Evolutionary conservation across 176 grass and related monocot genomes (phyloP).

Genomic region (Miscanthus lutarioriparius): DNA sequence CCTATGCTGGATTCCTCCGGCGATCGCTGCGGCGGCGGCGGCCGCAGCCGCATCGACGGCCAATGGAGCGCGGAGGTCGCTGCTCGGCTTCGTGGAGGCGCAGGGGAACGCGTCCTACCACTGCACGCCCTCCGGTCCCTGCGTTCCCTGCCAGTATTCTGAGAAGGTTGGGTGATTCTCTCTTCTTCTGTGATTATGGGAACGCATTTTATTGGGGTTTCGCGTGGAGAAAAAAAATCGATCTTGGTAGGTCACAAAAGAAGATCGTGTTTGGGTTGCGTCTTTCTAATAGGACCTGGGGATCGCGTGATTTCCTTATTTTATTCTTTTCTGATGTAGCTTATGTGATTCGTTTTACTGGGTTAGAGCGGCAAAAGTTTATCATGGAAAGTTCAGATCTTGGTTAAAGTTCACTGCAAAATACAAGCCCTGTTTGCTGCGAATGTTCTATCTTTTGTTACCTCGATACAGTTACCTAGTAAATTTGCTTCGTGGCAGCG

Average conservation of each 20-base stretch:
- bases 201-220: not conserved
- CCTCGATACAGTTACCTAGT: not conserved
- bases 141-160: conserved; percentile 81
- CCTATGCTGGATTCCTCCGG: conserved; percentile 55
- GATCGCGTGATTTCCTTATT: not conserved
- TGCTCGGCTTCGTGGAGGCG: conserved; percentile 73
- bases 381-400: conserved; percentile 33
- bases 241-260: conserved; percentile 24
- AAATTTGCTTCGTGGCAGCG: not conserved
- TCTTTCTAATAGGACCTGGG: not conserved
- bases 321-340: not conserved
- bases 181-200: not conserved
- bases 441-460: not conserved
- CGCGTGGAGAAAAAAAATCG: not conserved
- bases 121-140: conserved; percentile 77
- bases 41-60: conserved; percentile 31
- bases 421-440: not conserved
- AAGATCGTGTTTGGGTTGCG: not conserved
- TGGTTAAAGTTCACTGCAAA: conserved; percentile 14
- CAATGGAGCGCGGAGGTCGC: conserved; percentile 44
- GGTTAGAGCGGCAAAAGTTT: not conserved
- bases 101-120: conserved; percentile 76
- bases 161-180: conserved; percentile 60
- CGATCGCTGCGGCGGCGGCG: conserved; percentile 49
- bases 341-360: not conserved